Evolutionary conservation across 2,329 filamentous ascomycete species (phyloP).

Genomic region (Cytospora piceicola): DNA sequence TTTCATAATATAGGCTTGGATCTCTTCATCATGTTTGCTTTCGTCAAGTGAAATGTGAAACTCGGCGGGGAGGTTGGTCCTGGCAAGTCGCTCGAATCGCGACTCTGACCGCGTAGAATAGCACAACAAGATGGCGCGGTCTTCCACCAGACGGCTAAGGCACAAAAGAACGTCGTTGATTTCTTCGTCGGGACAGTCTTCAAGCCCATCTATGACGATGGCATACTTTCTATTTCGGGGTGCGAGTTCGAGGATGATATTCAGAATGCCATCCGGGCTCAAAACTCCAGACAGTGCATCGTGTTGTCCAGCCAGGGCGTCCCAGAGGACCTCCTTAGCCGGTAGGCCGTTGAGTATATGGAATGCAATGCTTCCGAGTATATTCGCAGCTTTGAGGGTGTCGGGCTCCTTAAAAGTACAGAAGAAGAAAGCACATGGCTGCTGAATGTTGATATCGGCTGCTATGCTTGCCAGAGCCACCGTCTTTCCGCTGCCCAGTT

Average conservation of each 20-base stretch:
- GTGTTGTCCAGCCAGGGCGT: not conserved
- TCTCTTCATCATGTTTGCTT: not conserved
- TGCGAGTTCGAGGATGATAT: conserved; percentile 4
- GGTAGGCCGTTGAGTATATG: conserved; percentile 3
- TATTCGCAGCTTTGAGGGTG: not conserved
- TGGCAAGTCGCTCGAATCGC: not conserved
- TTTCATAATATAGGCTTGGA: conserved; percentile 4
- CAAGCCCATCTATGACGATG: conserved; percentile 5
- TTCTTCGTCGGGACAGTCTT: not conserved
- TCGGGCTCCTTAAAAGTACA: conserved; percentile 7
- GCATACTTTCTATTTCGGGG: not conserved
- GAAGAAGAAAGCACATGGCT: conserved; percentile 15
- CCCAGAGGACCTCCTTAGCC: not conserved
- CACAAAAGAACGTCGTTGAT: not conserved
- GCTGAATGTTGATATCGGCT: not conserved
- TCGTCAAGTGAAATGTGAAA: not conserved
- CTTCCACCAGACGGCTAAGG: not conserved
- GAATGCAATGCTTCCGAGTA: conserved; percentile 17
- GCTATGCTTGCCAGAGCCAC: conserved; percentile 23
- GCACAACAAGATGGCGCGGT: conserved; percentile 1
- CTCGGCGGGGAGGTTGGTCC: not conserved
- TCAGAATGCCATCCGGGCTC: conserved; percentile 1
- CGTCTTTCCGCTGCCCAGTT: conserved; percentile 22
- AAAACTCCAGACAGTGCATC: not conserved
- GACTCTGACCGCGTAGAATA: conserved; percentile 15